These are phyloP conservation scores for Leishmania lainsoni DNA, from an alignment of 208 protist genomes.

Conservation along the genomic window DNA sequence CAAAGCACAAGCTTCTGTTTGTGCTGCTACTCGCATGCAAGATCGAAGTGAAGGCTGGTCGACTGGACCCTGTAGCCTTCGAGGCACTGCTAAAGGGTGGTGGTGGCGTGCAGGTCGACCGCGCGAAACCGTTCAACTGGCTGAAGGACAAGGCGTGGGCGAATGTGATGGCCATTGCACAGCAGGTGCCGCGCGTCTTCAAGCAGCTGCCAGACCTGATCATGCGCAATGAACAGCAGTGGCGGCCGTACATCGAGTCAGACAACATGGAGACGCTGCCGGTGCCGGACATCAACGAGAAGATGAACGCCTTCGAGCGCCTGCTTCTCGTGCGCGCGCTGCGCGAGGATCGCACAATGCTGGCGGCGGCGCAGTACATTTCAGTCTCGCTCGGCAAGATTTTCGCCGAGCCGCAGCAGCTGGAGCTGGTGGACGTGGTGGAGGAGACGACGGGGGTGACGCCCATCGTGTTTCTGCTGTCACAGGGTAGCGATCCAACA, in stretches of 20 bases:
- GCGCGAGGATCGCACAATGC: slow-evolving; percentile 96
- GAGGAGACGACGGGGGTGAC: slow-evolving; percentile 88
- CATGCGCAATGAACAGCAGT: slow-evolving; percentile 91
- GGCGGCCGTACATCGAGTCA: slow-evolving; percentile 95
- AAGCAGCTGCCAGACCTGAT: slow-evolving; percentile 95
- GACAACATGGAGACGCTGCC: slow-evolving; percentile 91
- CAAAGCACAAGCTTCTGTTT: slow-evolving; percentile 97
- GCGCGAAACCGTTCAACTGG: slow-evolving; percentile 94
- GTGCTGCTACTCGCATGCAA: slow-evolving; percentile 97
- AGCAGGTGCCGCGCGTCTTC: slow-evolving; percentile 90
- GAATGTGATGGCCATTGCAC: slow-evolving; percentile 92
- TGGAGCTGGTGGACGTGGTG: slow-evolving; percentile 89
- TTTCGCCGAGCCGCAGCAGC: slow-evolving; percentile 92
- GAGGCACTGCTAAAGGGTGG: slow-evolving; percentile 95
- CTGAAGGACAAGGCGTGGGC: slow-evolving; percentile 96
- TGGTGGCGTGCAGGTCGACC: slow-evolving; percentile 91
- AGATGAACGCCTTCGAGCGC: slow-evolving; percentile 92
- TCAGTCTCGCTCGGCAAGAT: slow-evolving; percentile 88
- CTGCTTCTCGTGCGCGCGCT: slow-evolving; percentile 95
- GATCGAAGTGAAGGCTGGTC: slow-evolving; percentile 92
- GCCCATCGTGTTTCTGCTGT: slow-evolving; percentile 97
- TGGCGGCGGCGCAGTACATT: slow-evolving; percentile 94
- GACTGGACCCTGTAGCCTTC: slow-evolving; percentile 85
- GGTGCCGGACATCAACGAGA: slow-evolving; percentile 94
- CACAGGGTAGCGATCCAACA: slow-evolving; percentile 97